Conservation (phyloP, 2,329 filamentous ascomycete species). For the Xylariaceae sp. region DNA sequence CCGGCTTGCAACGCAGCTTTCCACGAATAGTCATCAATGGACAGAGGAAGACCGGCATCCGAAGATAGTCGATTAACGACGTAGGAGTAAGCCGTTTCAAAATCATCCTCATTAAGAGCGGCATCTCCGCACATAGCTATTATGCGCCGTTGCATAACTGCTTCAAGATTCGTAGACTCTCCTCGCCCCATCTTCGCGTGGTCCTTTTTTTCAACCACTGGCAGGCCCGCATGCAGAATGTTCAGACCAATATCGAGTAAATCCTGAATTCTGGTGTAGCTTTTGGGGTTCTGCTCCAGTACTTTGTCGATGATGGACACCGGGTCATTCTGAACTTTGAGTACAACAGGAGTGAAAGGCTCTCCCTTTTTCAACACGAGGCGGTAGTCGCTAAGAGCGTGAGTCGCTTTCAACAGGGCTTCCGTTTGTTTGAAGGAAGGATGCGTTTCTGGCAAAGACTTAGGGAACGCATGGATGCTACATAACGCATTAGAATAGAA, state of each 20-base stretch:
- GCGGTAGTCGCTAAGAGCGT: constrained; percentile 71
- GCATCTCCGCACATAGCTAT: constrained; percentile 78
- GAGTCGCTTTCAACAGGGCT: constrained; percentile 67
- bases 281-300: constrained; percentile 69
- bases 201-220: constrained; percentile 28
- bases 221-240: constrained; percentile 59
- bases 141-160: constrained; percentile 59
- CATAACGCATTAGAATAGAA: constrained; percentile 1
- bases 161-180: constrained; percentile 28
- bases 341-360: constrained; percentile 72
- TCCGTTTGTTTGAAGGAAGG: constrained; percentile 53
- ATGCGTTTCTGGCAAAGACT: constrained; percentile 49
- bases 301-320: constrained; percentile 69
- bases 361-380: constrained; percentile 76
- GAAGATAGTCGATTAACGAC: constrained; percentile 65
- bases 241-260: constrained; percentile 65
- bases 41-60: constrained; percentile 24
- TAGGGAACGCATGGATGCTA: constrained; percentile 62
- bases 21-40: constrained; percentile 68
- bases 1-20: constrained; percentile 74
- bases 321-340: constrained; percentile 74
- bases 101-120: constrained; percentile 71
- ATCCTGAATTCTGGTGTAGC: constrained; percentile 71
- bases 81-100: constrained; percentile 83
- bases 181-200: constrained; percentile 23